Conservation (phyloP, 495 filamentous ascomycete species). For the Penicillium nucicola region DNA sequence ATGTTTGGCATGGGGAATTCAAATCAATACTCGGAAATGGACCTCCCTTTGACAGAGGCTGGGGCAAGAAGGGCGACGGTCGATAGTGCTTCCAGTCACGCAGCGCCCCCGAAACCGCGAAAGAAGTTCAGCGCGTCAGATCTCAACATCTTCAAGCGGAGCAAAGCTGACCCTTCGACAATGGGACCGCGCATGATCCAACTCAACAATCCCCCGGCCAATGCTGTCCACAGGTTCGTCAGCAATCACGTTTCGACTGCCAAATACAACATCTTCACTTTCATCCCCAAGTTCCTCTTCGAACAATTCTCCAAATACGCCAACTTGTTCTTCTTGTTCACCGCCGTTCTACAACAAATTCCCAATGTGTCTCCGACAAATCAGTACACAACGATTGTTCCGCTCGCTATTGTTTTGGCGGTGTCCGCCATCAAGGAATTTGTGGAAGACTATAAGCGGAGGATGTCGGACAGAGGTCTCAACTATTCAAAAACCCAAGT, state of each 20-base stretch:
- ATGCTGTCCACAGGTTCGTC: constrained; percentile 80
- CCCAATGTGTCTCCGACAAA: constrained; percentile 94
- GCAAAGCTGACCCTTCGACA: constrained; percentile 83
- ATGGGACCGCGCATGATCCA: constrained; percentile 91
- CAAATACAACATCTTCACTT: constrained; percentile 96
- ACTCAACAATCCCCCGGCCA: constrained; percentile 96
- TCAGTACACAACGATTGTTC: constrained; percentile 91
- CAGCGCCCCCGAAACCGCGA: constrained; percentile 28
- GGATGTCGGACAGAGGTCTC: constrained; percentile 78
- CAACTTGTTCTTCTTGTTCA: constrained; percentile 99
- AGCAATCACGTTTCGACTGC: constrained; percentile 97
- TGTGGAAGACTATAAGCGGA: constrained; percentile 90
- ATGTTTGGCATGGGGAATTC: constrained; percentile 86
- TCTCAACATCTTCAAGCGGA: constrained; percentile 89
- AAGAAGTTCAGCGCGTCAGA: constrained; percentile 66
- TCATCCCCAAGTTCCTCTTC: constrained; percentile 94
- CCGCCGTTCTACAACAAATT: constrained; percentile 91
- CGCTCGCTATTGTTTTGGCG: constrained; percentile 80
- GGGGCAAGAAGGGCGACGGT: constrained; percentile 49
- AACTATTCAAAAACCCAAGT: constrained; percentile 88
- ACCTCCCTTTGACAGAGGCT: constrained; percentile 86
- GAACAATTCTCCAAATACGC: constrained; percentile 99
- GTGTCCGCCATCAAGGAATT: constrained; percentile 95
- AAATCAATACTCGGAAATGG: constrained; percentile 91
- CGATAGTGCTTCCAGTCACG: constrained; percentile 30